A percentile compares a stretch with the other conserved stretches of the same genome.
Evolutionary conservation across 2,329 filamentous ascomycete genomes (phyloP).

Genomic region (Diplodia intermedia): DNA sequence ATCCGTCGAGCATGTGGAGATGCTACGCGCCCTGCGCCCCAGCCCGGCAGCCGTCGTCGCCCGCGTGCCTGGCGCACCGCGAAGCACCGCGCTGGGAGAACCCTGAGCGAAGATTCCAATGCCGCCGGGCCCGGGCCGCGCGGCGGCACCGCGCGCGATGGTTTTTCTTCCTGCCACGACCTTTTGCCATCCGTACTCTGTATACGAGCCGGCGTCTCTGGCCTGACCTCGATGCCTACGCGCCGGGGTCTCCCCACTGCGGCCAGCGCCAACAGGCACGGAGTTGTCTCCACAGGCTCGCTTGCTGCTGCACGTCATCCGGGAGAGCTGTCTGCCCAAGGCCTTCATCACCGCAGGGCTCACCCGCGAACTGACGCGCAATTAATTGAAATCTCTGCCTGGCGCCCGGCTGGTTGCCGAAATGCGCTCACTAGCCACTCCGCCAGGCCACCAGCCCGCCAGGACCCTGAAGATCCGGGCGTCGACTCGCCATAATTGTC

Average conservation of each 20-base stretch:
- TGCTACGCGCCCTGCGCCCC: constrained; percentile 18
- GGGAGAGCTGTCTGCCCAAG: not conserved
- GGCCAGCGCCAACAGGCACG: constrained; percentile 13
- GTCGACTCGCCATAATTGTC: constrained; percentile 25
- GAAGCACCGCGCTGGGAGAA: constrained; percentile 4
- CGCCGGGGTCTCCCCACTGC: constrained; percentile 13
- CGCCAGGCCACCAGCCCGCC: constrained; percentile 6
- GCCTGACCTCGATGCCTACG: constrained; percentile 15
- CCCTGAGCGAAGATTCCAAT: constrained; percentile 15
- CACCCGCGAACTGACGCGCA: constrained; percentile 15
- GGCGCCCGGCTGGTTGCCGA: constrained; percentile 22
- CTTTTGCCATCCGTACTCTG: not conserved
- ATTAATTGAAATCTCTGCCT: constrained; percentile 24
- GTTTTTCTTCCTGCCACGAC: not conserved
- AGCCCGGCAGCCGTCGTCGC: not conserved
- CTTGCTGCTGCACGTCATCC: constrained; percentile 28
- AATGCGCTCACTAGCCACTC: constrained; percentile 21
- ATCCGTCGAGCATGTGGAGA: constrained; percentile 24
- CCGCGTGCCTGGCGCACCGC: constrained; percentile 8
- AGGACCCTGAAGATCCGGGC: constrained; percentile 30
- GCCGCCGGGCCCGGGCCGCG: constrained; percentile 10
- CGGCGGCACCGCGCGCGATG: constrained; percentile 4
- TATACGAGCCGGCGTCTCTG: constrained; percentile 11
- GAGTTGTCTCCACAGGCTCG: constrained; percentile 20
- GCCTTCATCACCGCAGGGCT: constrained; percentile 29